These are phyloP conservation scores for Backusella tarrabulga DNA, from an alignment of 192 early-diverging fungal species.

Conservation along the genomic window DNA sequence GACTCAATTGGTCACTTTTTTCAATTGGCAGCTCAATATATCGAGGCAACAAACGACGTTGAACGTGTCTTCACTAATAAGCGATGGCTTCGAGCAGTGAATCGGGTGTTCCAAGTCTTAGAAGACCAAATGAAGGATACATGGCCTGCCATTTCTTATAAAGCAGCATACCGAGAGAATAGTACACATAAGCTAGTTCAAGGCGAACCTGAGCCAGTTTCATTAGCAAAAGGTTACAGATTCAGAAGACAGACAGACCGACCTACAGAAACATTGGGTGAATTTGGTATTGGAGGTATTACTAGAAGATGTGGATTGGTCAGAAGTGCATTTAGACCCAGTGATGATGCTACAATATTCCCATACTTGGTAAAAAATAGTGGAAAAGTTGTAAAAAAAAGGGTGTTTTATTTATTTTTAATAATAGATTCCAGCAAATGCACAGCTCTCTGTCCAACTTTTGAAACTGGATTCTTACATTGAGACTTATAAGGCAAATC, in stretches of 20 bases:
- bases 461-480: constrained; percentile 6
- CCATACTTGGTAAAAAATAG: constrained; percentile 45
- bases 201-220: constrained; percentile 20
- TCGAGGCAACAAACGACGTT: constrained; percentile 42
- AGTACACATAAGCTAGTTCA: background rate
- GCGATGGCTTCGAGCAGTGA: constrained; percentile 49
- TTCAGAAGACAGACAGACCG: constrained; percentile 37
- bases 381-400: background rate
- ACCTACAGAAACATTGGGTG: constrained; percentile 47
- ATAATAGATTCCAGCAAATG: constrained; percentile 54
- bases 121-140: constrained; percentile 47
- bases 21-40: constrained; percentile 51
- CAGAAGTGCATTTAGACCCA: constrained; percentile 54
- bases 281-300: constrained; percentile 44
- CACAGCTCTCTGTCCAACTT: constrained; percentile 26
- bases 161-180: background rate
- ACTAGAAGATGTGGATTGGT: constrained; percentile 35
- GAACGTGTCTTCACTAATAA: constrained; percentile 33
- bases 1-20: constrained; percentile 68
- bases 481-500: background rate
- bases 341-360: constrained; percentile 56
- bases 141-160: constrained; percentile 27
- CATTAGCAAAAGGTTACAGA: constrained; percentile 38
- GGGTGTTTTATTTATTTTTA: background rate
- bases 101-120: constrained; percentile 42